These are phyloP conservation scores for Ophiostoma fasciatum DNA, from an alignment of 2,329 filamentous ascomycete genomes.

Conservation along the genomic window DNA sequence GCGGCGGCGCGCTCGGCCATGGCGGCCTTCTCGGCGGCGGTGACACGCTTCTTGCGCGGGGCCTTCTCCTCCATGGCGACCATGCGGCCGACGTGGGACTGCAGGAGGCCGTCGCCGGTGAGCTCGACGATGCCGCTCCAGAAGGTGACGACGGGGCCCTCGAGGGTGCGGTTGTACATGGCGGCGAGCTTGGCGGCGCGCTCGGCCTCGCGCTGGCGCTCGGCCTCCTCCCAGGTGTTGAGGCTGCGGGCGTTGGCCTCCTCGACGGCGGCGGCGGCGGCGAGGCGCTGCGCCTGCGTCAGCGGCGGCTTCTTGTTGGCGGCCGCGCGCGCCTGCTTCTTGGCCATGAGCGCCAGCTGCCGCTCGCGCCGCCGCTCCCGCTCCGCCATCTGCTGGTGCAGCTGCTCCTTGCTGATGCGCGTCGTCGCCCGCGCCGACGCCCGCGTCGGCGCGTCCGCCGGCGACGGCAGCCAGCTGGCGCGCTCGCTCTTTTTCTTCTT, in stretches of 20 bases:
- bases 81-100: conserved; percentile 47
- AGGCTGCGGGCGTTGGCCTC: conserved; percentile 77
- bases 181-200: conserved; percentile 72
- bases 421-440: conserved; percentile 44
- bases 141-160: conserved; percentile 78
- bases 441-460: conserved; percentile 39
- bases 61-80: conserved; percentile 47
- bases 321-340: conserved; percentile 53
- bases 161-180: conserved; percentile 69
- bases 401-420: conserved; percentile 42
- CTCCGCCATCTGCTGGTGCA: conserved; percentile 59
- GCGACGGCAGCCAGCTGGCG: conserved; percentile 40
- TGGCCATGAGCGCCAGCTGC: conserved; percentile 53
- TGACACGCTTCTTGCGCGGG: conserved; percentile 34
- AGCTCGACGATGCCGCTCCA: conserved; percentile 88
- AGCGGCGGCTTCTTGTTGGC: conserved; percentile 64
- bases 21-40: conserved; percentile 15
- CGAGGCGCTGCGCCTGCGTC: conserved; percentile 75
- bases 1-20: background rate
- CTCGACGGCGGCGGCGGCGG: conserved; percentile 71
- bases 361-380: conserved; percentile 56
- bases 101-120: conserved; percentile 54
- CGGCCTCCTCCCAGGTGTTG: conserved; percentile 86
- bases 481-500: conserved; percentile 50
- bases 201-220: conserved; percentile 77